Evolutionary conservation across 257 asterid species (phyloP).

Genomic region (Osmanthus fragrans): DNA sequence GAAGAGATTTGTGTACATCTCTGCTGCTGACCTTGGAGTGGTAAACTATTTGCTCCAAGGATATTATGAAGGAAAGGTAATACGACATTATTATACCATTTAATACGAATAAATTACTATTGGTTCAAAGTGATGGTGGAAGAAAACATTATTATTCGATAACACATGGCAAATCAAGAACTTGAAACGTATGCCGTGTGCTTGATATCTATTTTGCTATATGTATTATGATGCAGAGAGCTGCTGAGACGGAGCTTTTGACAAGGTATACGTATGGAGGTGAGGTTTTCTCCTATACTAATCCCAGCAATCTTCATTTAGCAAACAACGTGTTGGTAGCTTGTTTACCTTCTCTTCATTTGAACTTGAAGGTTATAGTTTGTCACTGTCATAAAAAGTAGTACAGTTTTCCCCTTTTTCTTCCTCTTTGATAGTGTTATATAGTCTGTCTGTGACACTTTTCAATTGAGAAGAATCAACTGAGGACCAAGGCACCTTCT

Average conservation of each 20-base stretch:
- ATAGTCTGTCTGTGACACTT: not conserved
- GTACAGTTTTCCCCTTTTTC: not conserved
- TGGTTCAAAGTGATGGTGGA: not conserved
- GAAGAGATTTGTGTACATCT: constrained; percentile 71
- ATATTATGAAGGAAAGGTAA: constrained; percentile 83
- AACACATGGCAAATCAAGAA: not conserved
- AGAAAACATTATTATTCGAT: not conserved
- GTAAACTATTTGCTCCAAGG: constrained; percentile 65
- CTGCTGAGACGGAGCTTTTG: constrained; percentile 91
- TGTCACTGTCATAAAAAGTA: not conserved
- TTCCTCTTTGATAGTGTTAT: not conserved
- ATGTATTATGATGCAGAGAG: constrained; percentile 60
- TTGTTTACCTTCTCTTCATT: not conserved
- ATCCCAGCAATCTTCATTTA: not conserved
- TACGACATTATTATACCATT: not conserved
- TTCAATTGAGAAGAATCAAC: not conserved
- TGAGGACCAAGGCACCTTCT: not conserved
- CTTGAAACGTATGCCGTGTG: not conserved
- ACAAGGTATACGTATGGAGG: constrained; percentile 94
- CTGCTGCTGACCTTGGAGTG: constrained; percentile 85
- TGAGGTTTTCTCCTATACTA: constrained; percentile 27
- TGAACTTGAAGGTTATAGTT: not conserved
- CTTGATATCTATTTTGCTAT: not conserved
- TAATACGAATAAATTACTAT: not conserved
- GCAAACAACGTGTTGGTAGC: not conserved